These are phyloP conservation scores for Blastobotrys proliferans DNA, from an alignment of 1,139 yeast species.

Conservation along the genomic window DNA sequence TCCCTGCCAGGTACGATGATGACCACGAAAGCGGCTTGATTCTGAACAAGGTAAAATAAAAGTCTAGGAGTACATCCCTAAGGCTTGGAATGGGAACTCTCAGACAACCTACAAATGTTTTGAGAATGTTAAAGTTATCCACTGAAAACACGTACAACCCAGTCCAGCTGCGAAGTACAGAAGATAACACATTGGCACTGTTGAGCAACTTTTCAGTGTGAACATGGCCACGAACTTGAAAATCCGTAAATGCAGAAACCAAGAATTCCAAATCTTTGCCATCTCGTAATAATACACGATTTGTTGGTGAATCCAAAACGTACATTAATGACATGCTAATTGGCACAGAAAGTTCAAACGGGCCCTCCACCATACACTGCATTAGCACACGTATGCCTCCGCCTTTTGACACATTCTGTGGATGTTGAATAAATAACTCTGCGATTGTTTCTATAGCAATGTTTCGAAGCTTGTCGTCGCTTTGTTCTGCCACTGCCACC, in stretches of 20 bases:
- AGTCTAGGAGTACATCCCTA: constrained; percentile 64
- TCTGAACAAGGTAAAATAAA: constrained; percentile 63
- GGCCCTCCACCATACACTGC: constrained; percentile 58
- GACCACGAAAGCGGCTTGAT: constrained; percentile 63
- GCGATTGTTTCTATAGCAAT: constrained; percentile 66
- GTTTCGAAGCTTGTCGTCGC: constrained; percentile 52
- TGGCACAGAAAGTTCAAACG: constrained; percentile 52
- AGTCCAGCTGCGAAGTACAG: constrained; percentile 66
- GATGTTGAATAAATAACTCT: constrained; percentile 60
- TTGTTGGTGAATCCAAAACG: constrained; percentile 55
- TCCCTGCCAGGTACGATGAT: constrained; percentile 37
- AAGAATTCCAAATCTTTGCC: constrained; percentile 64
- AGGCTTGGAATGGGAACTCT: constrained; percentile 52
- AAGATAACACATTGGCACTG: constrained; percentile 57
- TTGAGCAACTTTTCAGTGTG: constrained; percentile 55
- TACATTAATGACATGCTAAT: constrained; percentile 55
- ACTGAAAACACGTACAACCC: constrained; percentile 69
- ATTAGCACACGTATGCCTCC: constrained; percentile 64
- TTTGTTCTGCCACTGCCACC: constrained; percentile 63
- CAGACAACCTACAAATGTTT: constrained; percentile 59
- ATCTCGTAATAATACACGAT: constrained; percentile 53
- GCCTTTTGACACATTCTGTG: constrained; percentile 56
- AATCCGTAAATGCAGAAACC: constrained; percentile 62
- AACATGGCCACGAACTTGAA: constrained; percentile 43
- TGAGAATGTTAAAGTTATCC: constrained; percentile 53